These are phyloP conservation scores for Daedalea quercina DNA, from an alignment of 768 basidiomycete species.

Conservation along the genomic window DNA sequence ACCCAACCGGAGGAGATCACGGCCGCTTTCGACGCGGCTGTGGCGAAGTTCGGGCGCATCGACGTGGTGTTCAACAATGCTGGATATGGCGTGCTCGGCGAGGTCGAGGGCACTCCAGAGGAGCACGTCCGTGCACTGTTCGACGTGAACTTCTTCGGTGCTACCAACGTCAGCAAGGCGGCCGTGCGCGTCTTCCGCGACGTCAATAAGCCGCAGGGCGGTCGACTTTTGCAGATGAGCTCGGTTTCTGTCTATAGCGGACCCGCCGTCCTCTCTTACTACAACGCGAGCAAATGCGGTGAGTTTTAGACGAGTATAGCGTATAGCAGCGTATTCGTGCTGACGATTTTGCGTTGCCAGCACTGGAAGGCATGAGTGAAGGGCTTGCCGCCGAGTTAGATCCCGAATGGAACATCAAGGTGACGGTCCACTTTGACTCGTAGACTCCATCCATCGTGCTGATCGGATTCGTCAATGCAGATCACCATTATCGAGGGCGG, in stretches of 20 bases:
- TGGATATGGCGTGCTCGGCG: slow-evolving; percentile 9
- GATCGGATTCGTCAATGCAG: too few species aligned
- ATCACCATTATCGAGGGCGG: too few species aligned
- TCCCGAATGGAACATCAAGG: slow-evolving; percentile 43
- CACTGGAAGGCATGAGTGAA: slow-evolving; percentile 30
- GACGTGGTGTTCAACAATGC: slow-evolving; percentile 25
- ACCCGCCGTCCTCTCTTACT: slow-evolving; percentile 7
- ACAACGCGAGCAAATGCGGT: slow-evolving; percentile 10
- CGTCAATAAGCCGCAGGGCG: slow-evolving; percentile 27
- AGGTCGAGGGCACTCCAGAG: slow-evolving; percentile 14
- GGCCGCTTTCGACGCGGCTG: slow-evolving; percentile 14
- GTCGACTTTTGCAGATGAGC: slow-evolving; percentile 30
- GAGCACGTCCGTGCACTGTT: slow-evolving; percentile 8
- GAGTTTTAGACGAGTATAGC: not conserved
- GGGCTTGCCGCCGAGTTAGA: slow-evolving; percentile 34
- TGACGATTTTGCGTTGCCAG: not conserved
- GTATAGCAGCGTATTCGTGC: slow-evolving; percentile 20
- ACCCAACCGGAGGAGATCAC: slow-evolving; percentile 8
- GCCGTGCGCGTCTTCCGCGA: slow-evolving; percentile 31
- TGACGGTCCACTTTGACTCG: too few species aligned
- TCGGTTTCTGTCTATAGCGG: slow-evolving; percentile 24
- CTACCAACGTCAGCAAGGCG: slow-evolving; percentile 22
- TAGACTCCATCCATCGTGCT: too few species aligned
- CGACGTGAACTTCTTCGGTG: slow-evolving; percentile 24
- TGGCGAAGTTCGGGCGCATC: slow-evolving; percentile 13